Evolutionary conservation across 768 basidiomycete species (phyloP), one percentile per base, ranked within the genome.

Genomic region (Termitomyces sp.): DNA sequence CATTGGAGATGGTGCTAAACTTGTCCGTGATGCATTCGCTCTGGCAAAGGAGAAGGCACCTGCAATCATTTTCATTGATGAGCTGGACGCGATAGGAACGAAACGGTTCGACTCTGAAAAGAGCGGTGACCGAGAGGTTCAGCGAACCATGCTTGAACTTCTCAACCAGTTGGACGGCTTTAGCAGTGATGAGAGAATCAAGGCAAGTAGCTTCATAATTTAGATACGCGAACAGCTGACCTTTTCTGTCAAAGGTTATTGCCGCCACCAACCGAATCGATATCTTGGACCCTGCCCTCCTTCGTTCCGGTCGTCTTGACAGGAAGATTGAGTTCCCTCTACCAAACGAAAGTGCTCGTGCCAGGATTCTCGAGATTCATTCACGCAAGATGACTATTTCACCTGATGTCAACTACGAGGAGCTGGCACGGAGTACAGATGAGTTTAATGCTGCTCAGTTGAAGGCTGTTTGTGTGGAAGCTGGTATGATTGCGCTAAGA

Each of bases 101-200:
- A 98, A 98, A 71, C 90, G 97, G 8, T 98, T 98, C 68, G 97
- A 99, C 68, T 95, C 92, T 17, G 96, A 98, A 73, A 99, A 98
- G 82, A 92, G 92, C 66, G 97, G 97, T 60, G 97, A 99, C 72
- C 85, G 97, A 69, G 97, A 99, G 70, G 97, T 99, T n/a, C 97
- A 99, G 73, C 78, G 97, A 60, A 99, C 97, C n/a, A 99, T 99
- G 97, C 78, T 99, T 68, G 97, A 99, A 70, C 80, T 99, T 44
- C 83, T 99, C 61, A 99, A 99, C 71, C 97, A 99, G 73, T 78
- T 98, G 42, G 97, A 99, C 66, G 97, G 97, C 31, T 99, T 99
- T 75, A 90, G 92, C 59, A 95, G 92, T 63, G 95, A 98, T 66
- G 92, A 95, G 57, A 84, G 95, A 61, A 99, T 99, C 78, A 99